A percentile compares a stretch with the other conserved stretches of the same genome.
Conservation (phyloP, 1,284 basidiomycete genomes). For the Salmacisia buchloeana region DNA sequence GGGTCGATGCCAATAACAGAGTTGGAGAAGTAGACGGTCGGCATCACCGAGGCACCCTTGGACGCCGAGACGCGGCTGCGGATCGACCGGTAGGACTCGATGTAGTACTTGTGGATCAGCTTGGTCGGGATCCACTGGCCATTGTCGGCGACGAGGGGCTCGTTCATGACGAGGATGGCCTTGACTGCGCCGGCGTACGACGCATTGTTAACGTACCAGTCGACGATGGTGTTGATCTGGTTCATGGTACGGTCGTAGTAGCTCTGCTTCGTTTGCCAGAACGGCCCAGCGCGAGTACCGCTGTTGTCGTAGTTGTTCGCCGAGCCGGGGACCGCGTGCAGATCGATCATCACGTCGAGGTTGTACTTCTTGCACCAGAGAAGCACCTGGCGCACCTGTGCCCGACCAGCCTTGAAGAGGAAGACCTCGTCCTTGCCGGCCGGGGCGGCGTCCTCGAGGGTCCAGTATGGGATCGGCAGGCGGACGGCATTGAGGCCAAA, state of each 20-base stretch:
- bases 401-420: constrained; percentile 8
- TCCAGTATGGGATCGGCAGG: constrained; percentile 10
- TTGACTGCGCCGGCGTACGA: constrained; percentile 20
- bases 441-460: constrained; percentile 6
- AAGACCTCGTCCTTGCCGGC: constrained; percentile 10
- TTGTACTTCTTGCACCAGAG: constrained; percentile 18
- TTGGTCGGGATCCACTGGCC: constrained; percentile 29
- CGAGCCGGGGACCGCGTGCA: constrained; percentile 47
- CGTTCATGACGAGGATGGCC: constrained; percentile 14
- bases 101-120: constrained; percentile 38
- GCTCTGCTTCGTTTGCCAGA: constrained; percentile 10
- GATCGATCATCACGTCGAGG: constrained; percentile 49
- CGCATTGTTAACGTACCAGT: constrained; percentile 14
- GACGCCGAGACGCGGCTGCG: constrained; percentile 13
- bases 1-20: constrained; percentile 3
- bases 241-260: constrained; percentile 13
- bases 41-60: constrained; percentile 23
- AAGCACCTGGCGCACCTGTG: constrained; percentile 12
- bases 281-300: background rate
- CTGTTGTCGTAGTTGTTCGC: constrained; percentile 20
- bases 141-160: background rate
- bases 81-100: constrained; percentile 41
- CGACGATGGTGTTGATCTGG: constrained; percentile 9
- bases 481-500: constrained; percentile 51
- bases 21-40: constrained; percentile 50